A percentile compares a stretch with the other conserved stretches of the same genome.
These are phyloP conservation scores for Hymenoscyphus occultus DNA, from an alignment of 2,329 filamentous ascomycete genomes.

Conservation along the genomic window DNA sequence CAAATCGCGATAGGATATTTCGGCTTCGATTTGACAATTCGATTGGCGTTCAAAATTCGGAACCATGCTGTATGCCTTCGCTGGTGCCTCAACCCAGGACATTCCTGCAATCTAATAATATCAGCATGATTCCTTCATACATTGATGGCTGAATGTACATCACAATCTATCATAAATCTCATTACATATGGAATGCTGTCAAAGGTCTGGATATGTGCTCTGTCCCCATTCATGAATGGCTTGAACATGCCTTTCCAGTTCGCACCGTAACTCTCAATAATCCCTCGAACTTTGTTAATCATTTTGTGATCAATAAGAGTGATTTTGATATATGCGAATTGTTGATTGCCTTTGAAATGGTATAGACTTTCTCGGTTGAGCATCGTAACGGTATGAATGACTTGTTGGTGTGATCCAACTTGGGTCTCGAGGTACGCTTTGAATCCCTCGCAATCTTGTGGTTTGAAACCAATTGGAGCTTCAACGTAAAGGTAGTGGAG, in stretches of 20 bases:
- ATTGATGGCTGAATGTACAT: constrained; percentile 47
- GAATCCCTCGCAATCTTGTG: constrained; percentile 74
- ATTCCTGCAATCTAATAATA: constrained; percentile 73
- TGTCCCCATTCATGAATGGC: constrained; percentile 46
- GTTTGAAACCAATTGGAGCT: constrained; percentile 77
- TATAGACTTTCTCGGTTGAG: constrained; percentile 87
- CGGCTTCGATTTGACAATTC: constrained; percentile 94
- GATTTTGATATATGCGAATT: constrained; percentile 90
- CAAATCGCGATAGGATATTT: constrained; percentile 76
- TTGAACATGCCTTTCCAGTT: constrained; percentile 95
- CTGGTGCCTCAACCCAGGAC: constrained; percentile 91
- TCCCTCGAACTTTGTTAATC: constrained; percentile 71
- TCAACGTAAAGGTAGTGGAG: constrained; percentile 94
- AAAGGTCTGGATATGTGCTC: constrained; percentile 78
- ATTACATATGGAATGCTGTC: constrained; percentile 95
- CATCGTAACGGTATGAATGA: constrained; percentile 78
- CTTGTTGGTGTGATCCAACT: constrained; percentile 68
- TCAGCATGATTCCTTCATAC: constrained; percentile 14
- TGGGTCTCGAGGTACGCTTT: constrained; percentile 77
- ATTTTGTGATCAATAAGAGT: constrained; percentile 86
- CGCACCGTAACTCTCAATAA: constrained; percentile 71
- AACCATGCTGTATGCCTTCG: constrained; percentile 70
- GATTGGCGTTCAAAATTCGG: constrained; percentile 68
- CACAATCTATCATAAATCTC: constrained; percentile 96
- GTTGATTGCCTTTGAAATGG: constrained; percentile 88